A percentile compares a stretch with the other conserved stretches of the same genome.
Conservation (phyloP, 192 early-diverging fungal genomes). For the Dispira simplex region DNA sequence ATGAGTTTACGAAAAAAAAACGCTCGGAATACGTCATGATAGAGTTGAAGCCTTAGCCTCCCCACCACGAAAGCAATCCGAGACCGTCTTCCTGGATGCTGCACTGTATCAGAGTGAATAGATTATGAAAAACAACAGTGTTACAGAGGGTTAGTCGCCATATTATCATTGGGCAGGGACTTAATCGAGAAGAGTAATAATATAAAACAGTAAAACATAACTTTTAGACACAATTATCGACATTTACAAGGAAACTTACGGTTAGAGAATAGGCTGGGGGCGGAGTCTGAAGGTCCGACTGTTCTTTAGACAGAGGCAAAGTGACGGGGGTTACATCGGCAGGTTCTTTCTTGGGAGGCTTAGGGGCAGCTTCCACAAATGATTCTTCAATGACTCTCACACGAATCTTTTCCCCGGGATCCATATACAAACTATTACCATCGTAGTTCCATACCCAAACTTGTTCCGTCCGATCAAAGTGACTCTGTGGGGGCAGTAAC, state of each 20-base stretch:
- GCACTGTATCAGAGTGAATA: constrained; percentile 20
- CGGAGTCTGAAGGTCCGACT: constrained; percentile 1
- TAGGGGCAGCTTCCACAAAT: constrained; percentile 63
- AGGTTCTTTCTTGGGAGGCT: constrained; percentile 28
- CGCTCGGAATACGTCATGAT: no score
- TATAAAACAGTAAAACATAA: no score
- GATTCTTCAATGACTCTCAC: constrained; percentile 56
- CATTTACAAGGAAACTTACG: constrained; percentile 1
- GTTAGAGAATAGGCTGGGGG: neutral
- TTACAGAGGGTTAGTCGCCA: no score
- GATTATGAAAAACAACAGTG: no score
- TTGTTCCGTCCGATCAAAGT: constrained; percentile 48
- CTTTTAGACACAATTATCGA: neutral
- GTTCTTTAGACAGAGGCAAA: constrained; percentile 7
- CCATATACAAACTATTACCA: constrained; percentile 63
- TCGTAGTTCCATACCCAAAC: constrained; percentile 84
- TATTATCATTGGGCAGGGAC: no score
- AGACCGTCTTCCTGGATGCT: constrained; percentile 53
- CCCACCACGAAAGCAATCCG: constrained; percentile 59
- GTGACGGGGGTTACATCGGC: constrained; percentile 6
- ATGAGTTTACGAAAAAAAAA: no score
- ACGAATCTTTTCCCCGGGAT: constrained; percentile 57
- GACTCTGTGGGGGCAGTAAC: constrained; percentile 40
- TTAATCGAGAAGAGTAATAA: no score
- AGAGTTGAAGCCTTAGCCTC: constrained; percentile 12